A percentile compares a stretch with the other conserved stretches of the same genome.
Evolutionary conservation across 352 stramenopile species (phyloP).

Genomic region (Globisporangium sylvaticum): DNA sequence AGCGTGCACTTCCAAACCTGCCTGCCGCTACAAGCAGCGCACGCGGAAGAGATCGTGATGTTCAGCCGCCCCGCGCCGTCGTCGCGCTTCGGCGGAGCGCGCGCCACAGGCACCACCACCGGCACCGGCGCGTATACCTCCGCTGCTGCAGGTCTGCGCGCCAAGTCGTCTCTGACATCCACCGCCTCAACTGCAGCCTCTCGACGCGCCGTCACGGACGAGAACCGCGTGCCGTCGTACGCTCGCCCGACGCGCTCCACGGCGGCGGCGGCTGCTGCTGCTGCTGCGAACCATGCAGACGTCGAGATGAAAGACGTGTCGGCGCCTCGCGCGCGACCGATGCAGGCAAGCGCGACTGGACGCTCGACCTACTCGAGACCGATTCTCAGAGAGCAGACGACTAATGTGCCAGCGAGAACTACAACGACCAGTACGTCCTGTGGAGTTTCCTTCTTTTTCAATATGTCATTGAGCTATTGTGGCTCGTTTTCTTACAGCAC

Average conservation of each 20-base stretch:
- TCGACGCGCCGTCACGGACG: constrained; percentile 11
- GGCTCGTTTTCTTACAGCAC: not conserved
- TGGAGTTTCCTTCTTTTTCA: not conserved
- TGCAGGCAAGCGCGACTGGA: not conserved
- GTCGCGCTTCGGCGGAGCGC: constrained; percentile 10
- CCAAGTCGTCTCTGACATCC: constrained; percentile 1
- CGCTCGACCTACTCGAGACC: not conserved
- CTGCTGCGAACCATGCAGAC: constrained; percentile 9
- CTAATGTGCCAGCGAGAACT: constrained; percentile 10
- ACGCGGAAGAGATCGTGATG: constrained; percentile 10
- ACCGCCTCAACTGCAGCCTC: not conserved
- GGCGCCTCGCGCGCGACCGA: not conserved
- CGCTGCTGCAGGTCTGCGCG: not conserved
- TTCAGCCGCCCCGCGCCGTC: constrained; percentile 13
- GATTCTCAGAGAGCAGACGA: constrained; percentile 11
- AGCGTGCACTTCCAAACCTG: constrained; percentile 8
- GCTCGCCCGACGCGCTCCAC: constrained; percentile 15
- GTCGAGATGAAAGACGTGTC: constrained; percentile 19
- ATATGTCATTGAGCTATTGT: not conserved
- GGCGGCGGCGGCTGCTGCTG: not conserved
- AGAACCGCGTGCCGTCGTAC: constrained; percentile 21
- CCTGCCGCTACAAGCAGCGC: not conserved
- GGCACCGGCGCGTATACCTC: not conserved
- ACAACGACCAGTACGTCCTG: not conserved
- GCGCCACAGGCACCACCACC: not conserved